Conservation (phyloP, 352 stramenopile species). For the Thalassiosira exigua region DNA sequence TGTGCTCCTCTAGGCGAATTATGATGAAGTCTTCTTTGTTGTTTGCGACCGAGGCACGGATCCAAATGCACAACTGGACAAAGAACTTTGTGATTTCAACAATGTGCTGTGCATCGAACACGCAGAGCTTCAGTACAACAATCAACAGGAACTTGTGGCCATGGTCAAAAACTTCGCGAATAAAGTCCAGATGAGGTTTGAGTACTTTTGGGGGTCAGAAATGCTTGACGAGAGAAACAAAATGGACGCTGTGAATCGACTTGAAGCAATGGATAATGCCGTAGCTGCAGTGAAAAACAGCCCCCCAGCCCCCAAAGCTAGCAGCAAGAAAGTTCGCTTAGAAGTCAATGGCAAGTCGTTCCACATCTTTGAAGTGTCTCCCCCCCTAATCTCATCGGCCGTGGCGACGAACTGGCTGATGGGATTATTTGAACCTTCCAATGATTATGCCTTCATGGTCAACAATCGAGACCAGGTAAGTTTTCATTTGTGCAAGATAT, state of each 20-base stretch:
- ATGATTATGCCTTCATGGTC: constrained; percentile 55
- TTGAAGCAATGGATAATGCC: constrained; percentile 49
- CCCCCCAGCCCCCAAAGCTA: constrained; percentile 11
- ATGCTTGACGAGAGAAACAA: constrained; percentile 20
- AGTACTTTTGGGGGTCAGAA: constrained; percentile 48
- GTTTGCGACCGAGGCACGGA: constrained; percentile 19
- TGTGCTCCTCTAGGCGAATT: too few species aligned
- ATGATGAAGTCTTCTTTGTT: constrained; percentile 60
- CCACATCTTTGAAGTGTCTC: constrained; percentile 46
- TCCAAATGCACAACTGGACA: constrained; percentile 32
- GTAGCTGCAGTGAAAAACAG: constrained; percentile 25
- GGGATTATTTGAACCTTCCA: constrained; percentile 49
- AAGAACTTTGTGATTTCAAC: constrained; percentile 35
- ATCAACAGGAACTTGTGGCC: constrained; percentile 27
- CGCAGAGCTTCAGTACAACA: constrained; percentile 46
- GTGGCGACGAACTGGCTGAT: constrained; percentile 49
- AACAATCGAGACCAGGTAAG: constrained; percentile 28
- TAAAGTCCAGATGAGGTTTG: constrained; percentile 44
- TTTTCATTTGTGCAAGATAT: too few species aligned
- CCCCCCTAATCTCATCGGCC: constrained; percentile 23
- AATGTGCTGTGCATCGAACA: constrained; percentile 54
- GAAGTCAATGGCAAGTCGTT: constrained; percentile 50
- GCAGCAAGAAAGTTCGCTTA: neutral
- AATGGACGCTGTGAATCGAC: constrained; percentile 34
- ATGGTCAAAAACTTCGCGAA: constrained; percentile 49